A percentile compares a stretch with the other conserved stretches of the same genome.
Evolutionary conservation across 2,329 filamentous ascomycete genomes (phyloP).

Genomic region (Colletotrichum sublineola): DNA sequence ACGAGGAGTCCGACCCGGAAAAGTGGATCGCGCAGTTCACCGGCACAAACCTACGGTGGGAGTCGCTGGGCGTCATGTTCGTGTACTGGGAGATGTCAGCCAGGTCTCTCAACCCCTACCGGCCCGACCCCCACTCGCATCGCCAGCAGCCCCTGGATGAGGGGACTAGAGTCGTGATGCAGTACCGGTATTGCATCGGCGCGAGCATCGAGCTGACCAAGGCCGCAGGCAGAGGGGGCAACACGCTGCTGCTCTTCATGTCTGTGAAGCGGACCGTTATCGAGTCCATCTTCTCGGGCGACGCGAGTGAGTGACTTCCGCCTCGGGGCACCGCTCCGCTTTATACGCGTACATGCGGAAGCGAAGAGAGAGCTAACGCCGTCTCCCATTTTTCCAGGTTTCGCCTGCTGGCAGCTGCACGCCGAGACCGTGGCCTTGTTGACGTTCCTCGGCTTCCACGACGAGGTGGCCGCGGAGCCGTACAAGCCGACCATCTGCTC

Average conservation of each 20-base stretch:
- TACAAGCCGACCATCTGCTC: constrained; percentile 48
- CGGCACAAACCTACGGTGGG: constrained; percentile 57
- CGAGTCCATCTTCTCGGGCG: constrained; percentile 52
- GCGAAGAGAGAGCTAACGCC: background rate
- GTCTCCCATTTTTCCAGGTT: constrained; percentile 15
- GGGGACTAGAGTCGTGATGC: constrained; percentile 42
- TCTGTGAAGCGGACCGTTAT: constrained; percentile 48
- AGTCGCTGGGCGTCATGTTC: constrained; percentile 57
- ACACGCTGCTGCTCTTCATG: constrained; percentile 52
- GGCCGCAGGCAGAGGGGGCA: constrained; percentile 47
- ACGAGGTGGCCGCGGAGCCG: constrained; percentile 31
- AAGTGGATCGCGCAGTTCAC: constrained; percentile 57
- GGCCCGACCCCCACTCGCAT: constrained; percentile 20
- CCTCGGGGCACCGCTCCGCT: too few species aligned
- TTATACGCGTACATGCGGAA: background rate
- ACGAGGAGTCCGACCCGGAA: constrained; percentile 51
- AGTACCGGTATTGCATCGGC: constrained; percentile 37
- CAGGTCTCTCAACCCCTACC: constrained; percentile 27
- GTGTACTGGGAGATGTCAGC: constrained; percentile 43
- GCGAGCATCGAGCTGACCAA: constrained; percentile 49
- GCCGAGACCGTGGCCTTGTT: constrained; percentile 49
- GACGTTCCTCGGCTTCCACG: constrained; percentile 47
- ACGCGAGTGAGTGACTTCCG: constrained; percentile 48
- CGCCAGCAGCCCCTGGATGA: constrained; percentile 17
- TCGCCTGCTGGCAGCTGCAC: constrained; percentile 44